Conservation (phyloP, 2,329 filamentous ascomycete genomes). For the Sporothrix variecibatus region DNA sequence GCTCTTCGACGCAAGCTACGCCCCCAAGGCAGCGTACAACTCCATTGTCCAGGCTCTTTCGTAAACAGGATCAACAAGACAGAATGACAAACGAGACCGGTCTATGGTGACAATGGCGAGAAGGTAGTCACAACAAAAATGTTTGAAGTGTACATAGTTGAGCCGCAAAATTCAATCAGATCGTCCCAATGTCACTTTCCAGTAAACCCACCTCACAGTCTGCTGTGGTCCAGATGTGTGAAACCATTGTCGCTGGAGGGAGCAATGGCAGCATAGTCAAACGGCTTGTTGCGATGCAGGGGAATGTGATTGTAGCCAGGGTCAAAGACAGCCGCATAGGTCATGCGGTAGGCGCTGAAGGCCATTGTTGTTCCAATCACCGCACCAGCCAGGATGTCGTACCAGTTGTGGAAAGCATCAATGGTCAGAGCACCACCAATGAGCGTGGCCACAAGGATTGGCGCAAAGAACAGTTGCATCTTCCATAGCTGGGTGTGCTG, state of each 20-base stretch:
- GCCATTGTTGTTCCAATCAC: constrained; percentile 65
- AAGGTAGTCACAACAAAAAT: background rate
- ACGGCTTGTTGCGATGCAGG: constrained; percentile 46
- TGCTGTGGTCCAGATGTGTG: constrained; percentile 34
- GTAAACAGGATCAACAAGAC: constrained; percentile 4
- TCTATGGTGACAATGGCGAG: background rate
- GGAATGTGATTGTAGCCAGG: constrained; percentile 70
- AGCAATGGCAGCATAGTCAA: constrained; percentile 31
- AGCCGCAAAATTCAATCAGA: background rate
- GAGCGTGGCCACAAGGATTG: constrained; percentile 66
- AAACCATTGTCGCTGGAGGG: background rate
- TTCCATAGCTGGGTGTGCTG: constrained; percentile 77
- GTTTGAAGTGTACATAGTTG: constrained; percentile 7
- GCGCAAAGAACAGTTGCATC: constrained; percentile 63
- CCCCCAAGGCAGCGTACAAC: constrained; percentile 55
- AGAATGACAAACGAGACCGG: background rate
- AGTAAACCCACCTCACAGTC: background rate
- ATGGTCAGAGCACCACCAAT: constrained; percentile 72
- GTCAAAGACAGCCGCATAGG: constrained; percentile 69
- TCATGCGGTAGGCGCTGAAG: constrained; percentile 64
- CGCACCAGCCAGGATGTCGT: constrained; percentile 66
- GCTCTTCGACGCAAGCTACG: constrained; percentile 55
- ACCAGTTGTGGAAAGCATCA: constrained; percentile 75
- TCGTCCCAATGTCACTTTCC: background rate
- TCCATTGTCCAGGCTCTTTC: constrained; percentile 45